Conservation (phyloP, 768 basidiomycete species). For the Leucogyrophana mollusca region DNA sequence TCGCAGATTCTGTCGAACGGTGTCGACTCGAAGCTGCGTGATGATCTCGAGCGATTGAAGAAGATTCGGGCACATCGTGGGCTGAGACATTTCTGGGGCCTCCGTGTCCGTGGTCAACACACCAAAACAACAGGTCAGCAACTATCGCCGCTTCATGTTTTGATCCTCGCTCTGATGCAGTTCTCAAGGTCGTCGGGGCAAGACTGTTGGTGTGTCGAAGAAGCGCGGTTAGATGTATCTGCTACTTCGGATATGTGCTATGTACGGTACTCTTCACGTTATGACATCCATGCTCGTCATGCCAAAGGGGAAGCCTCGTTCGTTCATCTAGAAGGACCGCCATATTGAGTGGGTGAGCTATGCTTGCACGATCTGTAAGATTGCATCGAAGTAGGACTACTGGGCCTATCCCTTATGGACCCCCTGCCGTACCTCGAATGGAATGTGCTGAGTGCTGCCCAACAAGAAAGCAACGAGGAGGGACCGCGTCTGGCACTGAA, state of each 20-base stretch:
- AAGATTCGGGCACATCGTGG: slow-evolving; percentile 98
- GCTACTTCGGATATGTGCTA: slow-evolving; percentile 2
- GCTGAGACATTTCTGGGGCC: slow-evolving; percentile 89
- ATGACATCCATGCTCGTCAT: slow-evolving; percentile 4
- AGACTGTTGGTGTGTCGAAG: slow-evolving; percentile 96
- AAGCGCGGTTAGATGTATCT: slow-evolving; percentile 60
- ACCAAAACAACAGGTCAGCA: slow-evolving; percentile 93
- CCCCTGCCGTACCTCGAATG: too few relatives aligned
- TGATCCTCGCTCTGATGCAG: neutral
- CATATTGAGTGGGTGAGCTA: too few relatives aligned
- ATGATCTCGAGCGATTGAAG: slow-evolving; percentile 97
- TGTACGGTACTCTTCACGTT: slow-evolving; percentile 1
- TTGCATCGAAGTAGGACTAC: too few relatives aligned
- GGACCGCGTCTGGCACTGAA: too few relatives aligned
- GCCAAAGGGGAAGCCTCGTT: neutral
- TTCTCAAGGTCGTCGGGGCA: slow-evolving; percentile 82
- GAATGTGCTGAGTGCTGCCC: too few relatives aligned
- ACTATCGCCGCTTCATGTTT: neutral
- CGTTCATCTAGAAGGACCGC: too few relatives aligned
- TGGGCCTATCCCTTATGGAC: too few relatives aligned
- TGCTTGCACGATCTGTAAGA: too few relatives aligned
- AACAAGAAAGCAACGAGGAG: too few relatives aligned
- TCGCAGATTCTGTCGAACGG: slow-evolving; percentile 93
- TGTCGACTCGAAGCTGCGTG: slow-evolving; percentile 97
- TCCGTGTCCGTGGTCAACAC: slow-evolving; percentile 97